Conservation (phyloP, 306 rosid genomes). For the Sicyos edulis region DNA sequence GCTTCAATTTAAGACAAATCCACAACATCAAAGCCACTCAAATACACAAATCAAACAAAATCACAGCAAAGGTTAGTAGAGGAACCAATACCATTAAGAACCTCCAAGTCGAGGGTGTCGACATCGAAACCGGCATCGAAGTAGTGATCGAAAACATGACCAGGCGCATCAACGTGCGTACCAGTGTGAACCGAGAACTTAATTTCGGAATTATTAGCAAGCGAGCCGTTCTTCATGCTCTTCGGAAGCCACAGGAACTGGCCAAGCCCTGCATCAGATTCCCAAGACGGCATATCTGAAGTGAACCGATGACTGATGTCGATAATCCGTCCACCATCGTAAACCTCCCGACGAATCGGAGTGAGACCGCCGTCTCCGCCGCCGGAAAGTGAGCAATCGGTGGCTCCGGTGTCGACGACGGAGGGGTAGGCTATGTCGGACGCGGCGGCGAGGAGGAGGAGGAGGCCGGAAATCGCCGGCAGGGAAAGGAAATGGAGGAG, state of each 20-base stretch:
- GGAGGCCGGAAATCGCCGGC: conserved; percentile 21
- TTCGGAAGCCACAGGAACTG: conserved; percentile 43
- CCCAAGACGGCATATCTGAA: conserved; percentile 45
- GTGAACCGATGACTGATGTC: conserved; percentile 49
- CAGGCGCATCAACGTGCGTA: conserved; percentile 67
- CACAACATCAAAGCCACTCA: background rate
- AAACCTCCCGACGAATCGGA: conserved; percentile 65
- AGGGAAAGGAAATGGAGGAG: conserved; percentile 24
- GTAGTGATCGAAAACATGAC: conserved; percentile 59
- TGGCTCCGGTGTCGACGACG: conserved; percentile 31
- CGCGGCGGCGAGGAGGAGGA: conserved; percentile 18
- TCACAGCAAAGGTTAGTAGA: background rate
- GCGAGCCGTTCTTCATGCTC: conserved; percentile 65
- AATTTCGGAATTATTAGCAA: conserved; percentile 41
- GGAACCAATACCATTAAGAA: conserved; percentile 51
- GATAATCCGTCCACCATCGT: conserved; percentile 42
- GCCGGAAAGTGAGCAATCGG: conserved; percentile 27
- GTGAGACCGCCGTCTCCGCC: conserved; percentile 20
- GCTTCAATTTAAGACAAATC: background rate
- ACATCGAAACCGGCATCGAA: conserved; percentile 63
- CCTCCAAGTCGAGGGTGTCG: conserved; percentile 49
- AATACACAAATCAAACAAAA: background rate
- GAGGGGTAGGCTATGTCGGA: conserved; percentile 41
- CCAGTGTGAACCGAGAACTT: conserved; percentile 55
- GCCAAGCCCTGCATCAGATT: conserved; percentile 51